Percentiles rank a stretch among this genome's conserved stretches.
Conservation (phyloP, 1,284 basidiomycete species). For the Malassezia dermatis region DNA sequence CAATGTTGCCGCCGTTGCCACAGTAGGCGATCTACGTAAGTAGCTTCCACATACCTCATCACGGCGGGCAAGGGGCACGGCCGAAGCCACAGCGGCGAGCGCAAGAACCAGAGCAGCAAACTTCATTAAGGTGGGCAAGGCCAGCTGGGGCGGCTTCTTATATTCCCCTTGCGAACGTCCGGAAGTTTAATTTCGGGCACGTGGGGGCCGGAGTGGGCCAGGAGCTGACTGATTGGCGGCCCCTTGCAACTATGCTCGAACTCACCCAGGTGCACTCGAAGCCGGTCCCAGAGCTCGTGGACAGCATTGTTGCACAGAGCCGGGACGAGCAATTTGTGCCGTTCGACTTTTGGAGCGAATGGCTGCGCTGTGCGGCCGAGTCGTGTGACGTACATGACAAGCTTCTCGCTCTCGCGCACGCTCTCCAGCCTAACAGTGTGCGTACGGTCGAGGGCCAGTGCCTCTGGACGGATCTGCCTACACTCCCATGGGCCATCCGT, state of each 20-base stretch:
- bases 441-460: not conserved
- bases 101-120: not conserved
- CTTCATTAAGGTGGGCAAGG: not conserved
- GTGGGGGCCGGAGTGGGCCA: not conserved
- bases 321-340: not conserved
- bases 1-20: constrained; percentile 9
- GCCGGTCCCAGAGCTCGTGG: not conserved
- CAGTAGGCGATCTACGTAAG: constrained; percentile 5
- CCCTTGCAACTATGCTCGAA: not conserved
- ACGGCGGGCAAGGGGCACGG: not conserved
- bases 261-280: not conserved
- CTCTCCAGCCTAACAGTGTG: not conserved
- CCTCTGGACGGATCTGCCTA: constrained; percentile 1
- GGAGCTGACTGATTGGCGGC: not conserved
- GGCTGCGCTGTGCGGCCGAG: not conserved
- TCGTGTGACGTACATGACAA: not conserved
- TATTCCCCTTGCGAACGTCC: not conserved
- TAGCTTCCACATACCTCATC: not conserved
- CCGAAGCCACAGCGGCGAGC: not conserved
- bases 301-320: not conserved
- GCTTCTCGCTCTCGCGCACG: not conserved
- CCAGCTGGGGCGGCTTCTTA: not conserved
- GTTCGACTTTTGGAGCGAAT: constrained; percentile 5
- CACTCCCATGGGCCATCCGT: not conserved
- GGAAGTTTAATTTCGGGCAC: not conserved